These are phyloP conservation scores for Penicillium herquei DNA, from an alignment of 495 filamentous ascomycete species.

Conservation along the genomic window DNA sequence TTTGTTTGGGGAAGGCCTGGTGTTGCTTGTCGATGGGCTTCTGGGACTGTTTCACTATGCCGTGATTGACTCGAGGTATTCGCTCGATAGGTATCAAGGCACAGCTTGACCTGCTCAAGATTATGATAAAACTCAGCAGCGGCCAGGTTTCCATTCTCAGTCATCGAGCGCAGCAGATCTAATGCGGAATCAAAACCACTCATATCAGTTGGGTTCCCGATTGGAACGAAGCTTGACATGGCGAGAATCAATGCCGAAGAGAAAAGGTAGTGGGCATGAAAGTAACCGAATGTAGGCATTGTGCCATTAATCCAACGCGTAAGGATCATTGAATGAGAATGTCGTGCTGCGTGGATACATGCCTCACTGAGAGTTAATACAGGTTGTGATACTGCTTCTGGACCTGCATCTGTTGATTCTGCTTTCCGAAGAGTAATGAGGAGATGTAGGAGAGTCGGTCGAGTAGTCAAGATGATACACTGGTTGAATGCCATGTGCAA, in stretches of 20 bases:
- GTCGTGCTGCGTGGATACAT: conserved; percentile 44
- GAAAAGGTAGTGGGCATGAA: conserved; percentile 48
- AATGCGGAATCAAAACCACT: conserved; percentile 39
- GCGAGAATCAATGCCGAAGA: conserved; percentile 41
- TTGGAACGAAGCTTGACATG: conserved; percentile 43
- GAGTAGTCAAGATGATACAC: conserved; percentile 43
- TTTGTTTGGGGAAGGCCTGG: neutral
- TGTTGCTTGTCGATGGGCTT: neutral
- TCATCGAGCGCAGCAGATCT: conserved; percentile 40
- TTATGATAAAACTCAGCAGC: conserved; percentile 42
- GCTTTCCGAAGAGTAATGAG: conserved; percentile 36
- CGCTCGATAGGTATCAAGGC: conserved; percentile 28
- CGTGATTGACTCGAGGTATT: conserved; percentile 3
- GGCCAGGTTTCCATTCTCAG: conserved; percentile 42
- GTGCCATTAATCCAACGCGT: conserved; percentile 46
- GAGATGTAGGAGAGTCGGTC: conserved; percentile 42
- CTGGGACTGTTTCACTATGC: neutral
- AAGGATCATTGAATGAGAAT: conserved; percentile 43
- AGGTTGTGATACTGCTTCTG: conserved; percentile 34
- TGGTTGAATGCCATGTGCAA: conserved; percentile 45
- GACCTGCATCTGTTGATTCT: conserved; percentile 1
- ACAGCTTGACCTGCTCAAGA: conserved; percentile 35
- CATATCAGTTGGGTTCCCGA: conserved; percentile 36
- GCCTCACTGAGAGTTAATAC: conserved; percentile 44
- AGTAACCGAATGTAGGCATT: conserved; percentile 45